These are phyloP conservation scores for Phaeotremella fagi DNA, from an alignment of 768 basidiomycete genomes.

Conservation along the genomic window DNA sequence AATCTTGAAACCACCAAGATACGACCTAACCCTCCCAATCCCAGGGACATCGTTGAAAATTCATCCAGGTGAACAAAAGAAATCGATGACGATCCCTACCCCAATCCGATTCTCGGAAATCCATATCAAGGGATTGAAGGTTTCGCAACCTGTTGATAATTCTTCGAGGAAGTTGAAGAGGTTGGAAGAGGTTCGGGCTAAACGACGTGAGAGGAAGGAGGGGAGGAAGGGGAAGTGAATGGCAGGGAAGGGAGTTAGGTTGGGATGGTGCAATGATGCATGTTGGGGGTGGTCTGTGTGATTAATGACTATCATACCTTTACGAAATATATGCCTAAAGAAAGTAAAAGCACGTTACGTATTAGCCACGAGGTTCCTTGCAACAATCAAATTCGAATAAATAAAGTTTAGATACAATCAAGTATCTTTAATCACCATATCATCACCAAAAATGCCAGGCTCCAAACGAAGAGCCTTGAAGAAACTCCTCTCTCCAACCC, in stretches of 20 bases:
- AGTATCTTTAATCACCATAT: neutral
- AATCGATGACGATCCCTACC: conserved; percentile 30
- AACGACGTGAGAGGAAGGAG: conserved; percentile 28
- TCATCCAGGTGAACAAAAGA: no score
- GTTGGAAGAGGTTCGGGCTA: conserved; percentile 23
- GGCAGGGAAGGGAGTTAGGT: neutral
- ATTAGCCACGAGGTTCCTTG: no score
- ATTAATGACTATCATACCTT: neutral
- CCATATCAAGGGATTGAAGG: conserved; percentile 39
- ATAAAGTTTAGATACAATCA: neutral
- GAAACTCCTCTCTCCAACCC: conserved; percentile 39
- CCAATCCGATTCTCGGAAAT: conserved; percentile 24
- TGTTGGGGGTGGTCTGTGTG: neutral
- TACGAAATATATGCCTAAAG: no score
- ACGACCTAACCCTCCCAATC: conserved; percentile 30
- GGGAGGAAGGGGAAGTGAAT: conserved; percentile 14
- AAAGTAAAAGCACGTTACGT: no score
- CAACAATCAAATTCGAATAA: no score
- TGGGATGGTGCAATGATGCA: neutral
- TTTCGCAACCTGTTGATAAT: conserved; percentile 30
- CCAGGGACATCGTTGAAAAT: conserved; percentile 22
- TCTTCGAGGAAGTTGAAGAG: conserved; percentile 22
- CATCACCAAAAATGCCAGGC: conserved; percentile 35
- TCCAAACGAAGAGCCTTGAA: conserved; percentile 45
- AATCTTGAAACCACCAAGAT: conserved; percentile 35